A percentile compares a stretch with the other conserved stretches of the same genome.
phyloP scores from a whole-genome alignment of 192 early-diverging fungal species.

The Coemansia sp. region DNA sequence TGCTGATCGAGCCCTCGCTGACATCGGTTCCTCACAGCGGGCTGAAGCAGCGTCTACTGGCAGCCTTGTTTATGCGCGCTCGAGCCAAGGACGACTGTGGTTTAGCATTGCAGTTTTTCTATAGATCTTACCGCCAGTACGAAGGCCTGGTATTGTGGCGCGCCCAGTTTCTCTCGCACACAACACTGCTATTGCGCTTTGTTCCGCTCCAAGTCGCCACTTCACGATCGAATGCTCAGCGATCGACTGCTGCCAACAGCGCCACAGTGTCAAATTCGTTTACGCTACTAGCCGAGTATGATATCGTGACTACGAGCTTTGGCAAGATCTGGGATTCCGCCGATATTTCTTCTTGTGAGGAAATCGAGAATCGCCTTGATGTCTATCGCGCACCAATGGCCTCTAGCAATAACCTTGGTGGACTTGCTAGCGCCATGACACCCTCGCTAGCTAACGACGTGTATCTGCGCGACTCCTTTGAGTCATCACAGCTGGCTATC shows the following conservation, averaged over 20 bases:
- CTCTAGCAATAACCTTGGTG: background rate
- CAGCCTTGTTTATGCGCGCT: slow-evolving; percentile 42
- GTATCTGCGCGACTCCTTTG: slow-evolving; percentile 46
- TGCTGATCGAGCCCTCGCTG: slow-evolving; percentile 43
- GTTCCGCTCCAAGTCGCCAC: slow-evolving; percentile 53
- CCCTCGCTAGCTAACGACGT: slow-evolving; percentile 52
- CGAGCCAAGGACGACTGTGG: slow-evolving; percentile 11
- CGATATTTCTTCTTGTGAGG: slow-evolving; percentile 7
- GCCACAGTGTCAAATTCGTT: slow-evolving; percentile 38
- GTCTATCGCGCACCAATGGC: slow-evolving; percentile 47
- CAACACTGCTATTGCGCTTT: slow-evolving; percentile 43
- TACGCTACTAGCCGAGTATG: slow-evolving; percentile 49
- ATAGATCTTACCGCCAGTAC: slow-evolving; percentile 51
- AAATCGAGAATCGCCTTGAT: slow-evolving; percentile 35
- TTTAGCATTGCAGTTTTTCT: slow-evolving; percentile 39
- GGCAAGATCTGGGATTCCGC: slow-evolving; percentile 45
- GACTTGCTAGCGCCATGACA: slow-evolving; percentile 6
- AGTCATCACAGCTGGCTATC: slow-evolving; percentile 36
- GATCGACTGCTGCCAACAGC: slow-evolving; percentile 27
- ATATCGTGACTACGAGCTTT: slow-evolving; percentile 30
- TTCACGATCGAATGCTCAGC: slow-evolving; percentile 33
- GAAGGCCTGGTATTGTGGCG: slow-evolving; percentile 55
- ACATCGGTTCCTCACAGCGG: slow-evolving; percentile 43
- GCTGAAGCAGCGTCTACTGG: slow-evolving; percentile 50
- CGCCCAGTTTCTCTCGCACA: slow-evolving; percentile 40